Base-by-base conservation (phyloP, 2,329 filamentous ascomycete species). In the Neopestalotiopsis sp. region DNA sequence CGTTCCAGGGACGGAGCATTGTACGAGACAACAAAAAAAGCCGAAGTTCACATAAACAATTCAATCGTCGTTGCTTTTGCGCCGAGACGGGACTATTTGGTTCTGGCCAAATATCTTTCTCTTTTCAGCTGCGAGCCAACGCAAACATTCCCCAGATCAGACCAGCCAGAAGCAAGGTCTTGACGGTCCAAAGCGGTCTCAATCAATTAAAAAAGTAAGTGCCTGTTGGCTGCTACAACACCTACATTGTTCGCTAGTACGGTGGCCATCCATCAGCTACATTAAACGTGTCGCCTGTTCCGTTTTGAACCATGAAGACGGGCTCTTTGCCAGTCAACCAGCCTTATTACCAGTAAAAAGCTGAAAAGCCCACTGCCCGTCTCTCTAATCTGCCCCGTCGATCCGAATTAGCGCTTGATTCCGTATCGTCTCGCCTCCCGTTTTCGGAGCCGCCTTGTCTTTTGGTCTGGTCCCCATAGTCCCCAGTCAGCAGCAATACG, bases 371-470 rank as follows among this genome's bases (percentile, higher is more conserved):
- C 45, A 52, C 17, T 4, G 45, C 17, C 45, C 45, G 45, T 52
- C 45, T 45, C 62, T 38, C 63, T 45, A 57, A 66, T 66, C 52
- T 66, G 32, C 63, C 63, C 63, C 28, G 49, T 13, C 62, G 62
- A 65, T 40, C 62, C 62, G 62, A 45, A 30, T 28, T 45, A 65
- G 62, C 62, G 62, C 40, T 40, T 49, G n/a, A 24, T 34, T 28
- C 40, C 42, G 14, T 65, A n/a, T 61, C 32, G 14, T 65, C 38
- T 61, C 32, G 65, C 38, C 65, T 75, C 74, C 76, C 76, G 76
- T 71, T 77, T 75, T 78, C 76, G 76, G 76, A 78, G 76, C 45
- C 45, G 45, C 76, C 76, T 78, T 71, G 74, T 73, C 71, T 56
- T 28, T 59, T 38, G 34, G 24, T 49, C 42, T 49, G 6, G 45